Percentiles rank a stretch among this genome's conserved stretches.
phyloP scores from a whole-genome alignment of 371 early-diverging fungal species.

The Lichtheimia ornata region DNA sequence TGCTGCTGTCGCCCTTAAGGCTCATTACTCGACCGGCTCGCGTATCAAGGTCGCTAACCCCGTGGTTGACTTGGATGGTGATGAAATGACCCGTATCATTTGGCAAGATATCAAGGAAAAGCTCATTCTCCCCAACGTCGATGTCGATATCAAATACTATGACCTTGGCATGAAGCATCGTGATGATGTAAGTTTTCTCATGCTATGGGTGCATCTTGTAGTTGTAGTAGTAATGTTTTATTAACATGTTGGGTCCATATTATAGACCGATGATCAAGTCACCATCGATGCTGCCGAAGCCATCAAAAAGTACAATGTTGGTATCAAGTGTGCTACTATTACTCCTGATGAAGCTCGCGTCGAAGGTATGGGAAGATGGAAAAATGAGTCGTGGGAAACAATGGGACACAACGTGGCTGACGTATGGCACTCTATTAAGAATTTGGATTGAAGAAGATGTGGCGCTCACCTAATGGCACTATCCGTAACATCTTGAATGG shows the following conservation, averaged over 20 bases:
- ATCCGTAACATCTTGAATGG: constrained; percentile 93
- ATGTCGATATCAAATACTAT: constrained; percentile 89
- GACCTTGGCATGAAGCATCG: constrained; percentile 92
- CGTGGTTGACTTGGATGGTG: constrained; percentile 93
- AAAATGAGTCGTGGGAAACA: neutral
- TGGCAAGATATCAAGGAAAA: constrained; percentile 94
- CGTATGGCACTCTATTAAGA: constrained; percentile 41
- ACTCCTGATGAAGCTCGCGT: constrained; percentile 94
- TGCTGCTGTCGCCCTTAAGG: constrained; percentile 3
- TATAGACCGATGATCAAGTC: constrained; percentile 61
- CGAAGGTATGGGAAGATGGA: constrained; percentile 41
- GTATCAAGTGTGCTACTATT: constrained; percentile 96
- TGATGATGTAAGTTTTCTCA: constrained; percentile 61
- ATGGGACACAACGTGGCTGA: too few species aligned
- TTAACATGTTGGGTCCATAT: neutral
- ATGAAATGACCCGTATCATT: constrained; percentile 98
- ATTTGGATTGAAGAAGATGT: constrained; percentile 92
- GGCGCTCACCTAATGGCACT: constrained; percentile 95
- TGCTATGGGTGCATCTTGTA: too few species aligned
- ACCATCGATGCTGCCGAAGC: constrained; percentile 94
- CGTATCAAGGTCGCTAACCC: constrained; percentile 79
- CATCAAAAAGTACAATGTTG: constrained; percentile 91
- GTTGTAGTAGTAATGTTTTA: neutral
- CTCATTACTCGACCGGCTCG: constrained; percentile 37
- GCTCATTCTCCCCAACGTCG: constrained; percentile 86